A percentile compares a stretch with the other conserved stretches of the same genome.
phyloP scores from a whole-genome alignment of 1,284 basidiomycete genomes.

The Kalmanozyma brasiliensis region DNA sequence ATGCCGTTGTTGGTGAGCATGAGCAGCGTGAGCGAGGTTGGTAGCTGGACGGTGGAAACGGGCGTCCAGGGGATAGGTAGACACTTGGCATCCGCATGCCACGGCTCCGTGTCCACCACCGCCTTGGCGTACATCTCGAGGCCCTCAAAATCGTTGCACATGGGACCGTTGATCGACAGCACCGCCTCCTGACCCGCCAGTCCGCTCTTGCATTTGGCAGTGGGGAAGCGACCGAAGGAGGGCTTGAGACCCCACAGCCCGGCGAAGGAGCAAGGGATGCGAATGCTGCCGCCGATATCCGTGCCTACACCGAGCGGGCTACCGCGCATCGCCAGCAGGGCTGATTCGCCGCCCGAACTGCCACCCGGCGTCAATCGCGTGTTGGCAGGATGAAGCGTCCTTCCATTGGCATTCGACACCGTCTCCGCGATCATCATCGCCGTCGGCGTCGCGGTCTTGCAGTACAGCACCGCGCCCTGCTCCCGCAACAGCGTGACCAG shows the following conservation, averaged over 20 bases:
- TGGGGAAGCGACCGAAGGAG: conserved; percentile 47
- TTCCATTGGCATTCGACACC: conserved; percentile 41
- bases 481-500: conserved; percentile 37
- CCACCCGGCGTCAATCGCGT: conserved; percentile 43
- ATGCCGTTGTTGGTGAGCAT: conserved; percentile 76
- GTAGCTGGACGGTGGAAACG: conserved; percentile 10
- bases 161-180: conserved; percentile 51
- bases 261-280: conserved; percentile 42
- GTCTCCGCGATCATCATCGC: conserved; percentile 56
- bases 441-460: conserved; percentile 46
- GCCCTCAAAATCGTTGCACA: conserved; percentile 32
- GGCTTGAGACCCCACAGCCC: conserved; percentile 53
- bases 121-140: conserved; percentile 48
- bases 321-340: conserved; percentile 41
- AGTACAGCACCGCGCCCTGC: conserved; percentile 48
- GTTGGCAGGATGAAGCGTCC: conserved; percentile 43
- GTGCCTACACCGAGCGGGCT: conserved; percentile 51
- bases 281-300: conserved; percentile 53
- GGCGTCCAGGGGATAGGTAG: conserved; percentile 53
- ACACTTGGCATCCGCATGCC: conserved; percentile 48
- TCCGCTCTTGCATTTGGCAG: conserved; percentile 32
- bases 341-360: conserved; percentile 54
- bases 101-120: conserved; percentile 48
- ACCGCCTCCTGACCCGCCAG: conserved; percentile 50
- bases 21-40: conserved; percentile 72